Evolutionary conservation across 192 early-diverging fungal species (phyloP), one percentile per base, ranked within the genome.

Genomic region (Coemansia sp.): DNA sequence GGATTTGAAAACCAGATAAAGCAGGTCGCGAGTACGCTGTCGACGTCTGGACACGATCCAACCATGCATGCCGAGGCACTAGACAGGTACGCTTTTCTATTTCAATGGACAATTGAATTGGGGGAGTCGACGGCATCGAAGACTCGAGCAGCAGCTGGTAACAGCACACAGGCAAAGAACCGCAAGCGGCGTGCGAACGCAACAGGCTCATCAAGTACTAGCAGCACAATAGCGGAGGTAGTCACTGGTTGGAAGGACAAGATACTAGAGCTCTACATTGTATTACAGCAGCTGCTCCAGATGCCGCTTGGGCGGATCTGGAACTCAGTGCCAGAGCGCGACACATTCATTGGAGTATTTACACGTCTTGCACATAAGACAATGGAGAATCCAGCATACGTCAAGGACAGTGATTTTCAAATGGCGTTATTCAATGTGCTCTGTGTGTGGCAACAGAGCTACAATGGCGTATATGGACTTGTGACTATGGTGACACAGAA

Each of bases 61-160:
- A 83, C 87, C 10, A 64, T 80, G 16, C 88, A 93, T 69, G 78
- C 84, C 10, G 62, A 75, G 12, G 72, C 85, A 6, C 76, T 96
- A 7, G 92, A 95, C 72, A 83, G 92, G 62, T 96, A 94, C 60
- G 88, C 87, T 4, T 97, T 92, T 62, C 54, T 94, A 51, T 73
- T 93, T 52, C 86, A 90, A 60, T 97, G 95, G 93, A 74, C 90
- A 14, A 74, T 95, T 34, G 83, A 84, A 50, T 65, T 82, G 7
- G 88, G 84, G 50, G 89, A 92, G 69, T 82, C 85, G 14, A 83
- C 82, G 38, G 76, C 74, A 14, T 74, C 77, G 62, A 68, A 68
- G 65, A 64, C 56, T 25, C 58, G 58, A 21, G 44, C 62, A 0
- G 60, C 56, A 7, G 58, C 49, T 12, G 28, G 61, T 10, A 30